Conservation (phyloP, 2,329 filamentous ascomycete species). For the Setomelanomma holmii region DNA sequence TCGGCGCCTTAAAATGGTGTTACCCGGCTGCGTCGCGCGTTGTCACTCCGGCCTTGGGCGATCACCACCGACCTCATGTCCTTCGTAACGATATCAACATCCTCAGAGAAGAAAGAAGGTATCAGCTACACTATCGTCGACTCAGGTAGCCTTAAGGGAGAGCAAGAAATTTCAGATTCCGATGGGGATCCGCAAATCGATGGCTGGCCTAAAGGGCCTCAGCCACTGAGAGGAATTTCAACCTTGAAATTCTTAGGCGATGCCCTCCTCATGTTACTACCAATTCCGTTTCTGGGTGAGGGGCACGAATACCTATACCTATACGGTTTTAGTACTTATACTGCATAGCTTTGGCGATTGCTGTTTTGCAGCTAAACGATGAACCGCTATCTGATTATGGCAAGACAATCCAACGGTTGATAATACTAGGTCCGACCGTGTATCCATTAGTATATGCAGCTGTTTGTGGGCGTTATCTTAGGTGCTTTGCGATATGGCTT, state of each 20-base stretch:
- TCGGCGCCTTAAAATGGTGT: too few species aligned
- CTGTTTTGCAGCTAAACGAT: background rate
- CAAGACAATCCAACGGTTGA: constrained; percentile 2
- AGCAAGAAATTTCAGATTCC: background rate
- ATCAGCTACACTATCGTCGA: background rate
- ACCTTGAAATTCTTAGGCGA: constrained; percentile 2
- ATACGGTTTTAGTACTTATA: background rate
- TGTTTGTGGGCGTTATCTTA: constrained; percentile 5
- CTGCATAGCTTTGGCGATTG: constrained; percentile 1
- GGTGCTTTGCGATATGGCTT: constrained; percentile 2
- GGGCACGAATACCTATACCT: background rate
- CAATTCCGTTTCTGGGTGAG: constrained; percentile 10
- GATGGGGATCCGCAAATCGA: background rate
- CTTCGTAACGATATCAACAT: background rate
- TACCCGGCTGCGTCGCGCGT: too few species aligned
- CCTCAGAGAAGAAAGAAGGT: background rate
- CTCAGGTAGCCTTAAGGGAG: background rate
- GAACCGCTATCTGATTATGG: constrained; percentile 2
- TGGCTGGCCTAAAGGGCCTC: background rate
- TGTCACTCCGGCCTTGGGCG: too few species aligned
- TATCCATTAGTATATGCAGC: constrained; percentile 12
- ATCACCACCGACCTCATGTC: background rate
- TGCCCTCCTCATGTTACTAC: constrained; percentile 1
- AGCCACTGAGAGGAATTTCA: background rate
- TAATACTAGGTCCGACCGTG: constrained; percentile 10